Conservation (phyloP, 441 rosid genomes). For the Pelargonium myrrhifolium region DNA sequence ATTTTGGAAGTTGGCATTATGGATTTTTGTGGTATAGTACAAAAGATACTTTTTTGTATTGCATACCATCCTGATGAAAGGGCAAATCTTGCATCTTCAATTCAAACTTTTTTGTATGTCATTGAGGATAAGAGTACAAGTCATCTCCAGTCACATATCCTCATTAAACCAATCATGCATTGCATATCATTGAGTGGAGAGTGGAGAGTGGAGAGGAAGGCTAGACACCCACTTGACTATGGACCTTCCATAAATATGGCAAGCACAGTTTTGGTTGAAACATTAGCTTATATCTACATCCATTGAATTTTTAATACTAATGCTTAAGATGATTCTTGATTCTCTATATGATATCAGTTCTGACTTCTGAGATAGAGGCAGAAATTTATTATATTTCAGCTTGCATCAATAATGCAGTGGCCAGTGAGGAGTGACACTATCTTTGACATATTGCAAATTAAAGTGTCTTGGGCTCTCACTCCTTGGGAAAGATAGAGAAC, state of each 20-base stretch:
- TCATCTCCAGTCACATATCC: slow-evolving; percentile 9
- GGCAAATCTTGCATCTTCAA: slow-evolving; percentile 10
- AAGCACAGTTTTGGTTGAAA: slow-evolving; percentile 3
- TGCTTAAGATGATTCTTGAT: neutral
- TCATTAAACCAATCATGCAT: slow-evolving; percentile 10
- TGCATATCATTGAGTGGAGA: slow-evolving; percentile 8
- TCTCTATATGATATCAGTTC: slow-evolving; percentile 4
- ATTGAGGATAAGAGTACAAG: slow-evolving; percentile 7
- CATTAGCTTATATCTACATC: neutral
- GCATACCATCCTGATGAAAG: slow-evolving; percentile 5
- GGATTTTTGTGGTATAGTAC: slow-evolving; percentile 5
- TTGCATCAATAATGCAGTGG: slow-evolving; percentile 7
- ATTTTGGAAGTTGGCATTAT: slow-evolving; percentile 1
- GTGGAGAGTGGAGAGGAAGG: slow-evolving; percentile 7
- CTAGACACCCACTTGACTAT: slow-evolving; percentile 2
- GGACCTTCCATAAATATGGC: neutral
- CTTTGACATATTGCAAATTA: slow-evolving; percentile 14
- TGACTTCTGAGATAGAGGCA: slow-evolving; percentile 4
- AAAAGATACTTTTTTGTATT: slow-evolving; percentile 1
- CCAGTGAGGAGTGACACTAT: slow-evolving; percentile 17
- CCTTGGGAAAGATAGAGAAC: slow-evolving; percentile 25
- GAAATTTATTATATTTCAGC: slow-evolving; percentile 16
- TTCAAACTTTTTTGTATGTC: slow-evolving; percentile 12
- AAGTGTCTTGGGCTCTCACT: slow-evolving; percentile 23
- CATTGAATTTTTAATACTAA: neutral